Base-by-base conservation (phyloP, 225 moss, liverwort and hornwort genomes). In the Antitrichia curtipendula region DNA sequence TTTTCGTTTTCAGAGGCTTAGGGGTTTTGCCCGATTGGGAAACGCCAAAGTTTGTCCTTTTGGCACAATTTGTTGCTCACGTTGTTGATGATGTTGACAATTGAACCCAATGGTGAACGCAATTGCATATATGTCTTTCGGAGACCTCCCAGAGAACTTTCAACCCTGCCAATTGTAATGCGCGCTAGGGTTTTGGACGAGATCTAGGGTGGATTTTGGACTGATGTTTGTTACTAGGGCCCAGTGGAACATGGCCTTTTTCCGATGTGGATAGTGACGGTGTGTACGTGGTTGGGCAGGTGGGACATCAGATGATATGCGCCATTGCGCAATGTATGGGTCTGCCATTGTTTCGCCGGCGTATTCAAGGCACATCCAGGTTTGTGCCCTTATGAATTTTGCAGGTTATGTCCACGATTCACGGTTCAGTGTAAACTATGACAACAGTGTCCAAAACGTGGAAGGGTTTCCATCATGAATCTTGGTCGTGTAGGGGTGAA, bases 231-330 rank as follows among this genome's bases (percentile, higher is more conserved):
- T 31, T 38, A 32, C 7, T 20, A 25, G 52, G 50, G 40, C 15
- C 40, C 4, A 32, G 13, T 75, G 21, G 71, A 62, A 38, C 65
- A 21, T n/a, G 54, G 6, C 12, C 54, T 72, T 14, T 64, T 14
- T 64, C 71, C 13, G 69, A 45, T 45, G 31, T 79, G 72, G 32
- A 36, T n/a, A 20, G 56, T 87, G 38, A 73, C 60, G 8, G 25
- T 85, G 68, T 45, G 68, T 88, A 80, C 31, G 28, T 75, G 74
- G 58, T 82, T 83, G 76, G 81, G 78, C 93, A 99, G 98, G 98
- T 99, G 73, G 99, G 99, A 82, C 99, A 99, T 94, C 99, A 99
- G 89, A 93, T 97, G 86, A 93, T 99, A 62, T 90, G 92, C 82
- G 95, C 99, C 41, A 89, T 96, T 81, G 92, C 97, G 38, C 95